Conservation (phyloP, 169 alveolate genomes). For the Plasmodium billcollinsi region DNA sequence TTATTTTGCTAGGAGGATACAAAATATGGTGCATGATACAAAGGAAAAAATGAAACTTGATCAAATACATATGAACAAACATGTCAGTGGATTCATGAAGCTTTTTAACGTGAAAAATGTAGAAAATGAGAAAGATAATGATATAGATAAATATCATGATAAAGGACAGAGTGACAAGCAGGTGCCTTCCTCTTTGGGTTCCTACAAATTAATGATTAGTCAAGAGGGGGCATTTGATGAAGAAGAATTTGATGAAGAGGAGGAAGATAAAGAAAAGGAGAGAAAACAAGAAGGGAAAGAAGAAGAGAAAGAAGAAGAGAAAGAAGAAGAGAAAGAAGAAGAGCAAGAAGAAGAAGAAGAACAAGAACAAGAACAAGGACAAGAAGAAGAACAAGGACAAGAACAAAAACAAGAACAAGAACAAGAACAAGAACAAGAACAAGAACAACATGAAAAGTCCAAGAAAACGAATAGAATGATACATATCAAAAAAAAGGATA, state of each 20-base stretch:
- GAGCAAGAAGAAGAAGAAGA: not conserved
- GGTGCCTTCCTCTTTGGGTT: too few species aligned
- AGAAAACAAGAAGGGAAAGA: not conserved
- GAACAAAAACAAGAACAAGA: not conserved
- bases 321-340: not conserved
- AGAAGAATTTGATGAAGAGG: too few species aligned
- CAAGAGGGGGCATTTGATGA: too few species aligned
- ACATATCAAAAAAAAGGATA: not conserved
- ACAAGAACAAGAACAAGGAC: too few species aligned
- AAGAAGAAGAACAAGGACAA: too few species aligned
- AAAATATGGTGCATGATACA: slow-evolving; percentile 42
- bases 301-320: not conserved
- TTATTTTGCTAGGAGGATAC: slow-evolving; percentile 44
- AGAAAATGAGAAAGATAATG: not conserved
- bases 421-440: not conserved
- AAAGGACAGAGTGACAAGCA: too few species aligned
- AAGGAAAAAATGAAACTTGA: slow-evolving; percentile 21
- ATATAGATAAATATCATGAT: too few species aligned
- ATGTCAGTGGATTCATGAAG: slow-evolving; percentile 20
- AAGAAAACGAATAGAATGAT: not conserved
- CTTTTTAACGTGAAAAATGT: slow-evolving; percentile 33
- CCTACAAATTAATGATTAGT: too few species aligned
- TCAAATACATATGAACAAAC: not conserved
- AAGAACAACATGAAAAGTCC: not conserved
- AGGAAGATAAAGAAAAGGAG: not conserved